A percentile compares a stretch with the other conserved stretches of the same genome.
Evolutionary conservation across 2,329 filamentous ascomycete genomes (phyloP).

Genomic region (Cytospora mali): DNA sequence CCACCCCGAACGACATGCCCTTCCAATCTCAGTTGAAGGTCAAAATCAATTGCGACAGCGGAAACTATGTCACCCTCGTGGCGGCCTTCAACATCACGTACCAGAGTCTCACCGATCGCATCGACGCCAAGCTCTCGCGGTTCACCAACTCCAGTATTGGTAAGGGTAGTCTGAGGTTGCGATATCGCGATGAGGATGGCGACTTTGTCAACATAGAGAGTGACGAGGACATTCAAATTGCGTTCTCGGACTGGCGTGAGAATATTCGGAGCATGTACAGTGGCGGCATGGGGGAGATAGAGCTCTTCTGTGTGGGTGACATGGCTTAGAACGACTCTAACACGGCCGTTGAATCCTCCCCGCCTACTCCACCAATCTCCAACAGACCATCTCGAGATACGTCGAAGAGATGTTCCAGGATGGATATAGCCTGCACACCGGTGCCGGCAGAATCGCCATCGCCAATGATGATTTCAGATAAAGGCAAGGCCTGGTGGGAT

Average conservation of each 20-base stretch:
- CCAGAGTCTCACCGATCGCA: slow-evolving; percentile 89
- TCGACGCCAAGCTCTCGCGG: slow-evolving; percentile 89
- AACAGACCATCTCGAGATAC: background rate
- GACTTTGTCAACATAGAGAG: slow-evolving; percentile 93
- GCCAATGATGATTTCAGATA: background rate
- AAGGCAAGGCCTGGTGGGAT: slow-evolving; percentile 15
- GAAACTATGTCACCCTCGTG: slow-evolving; percentile 92
- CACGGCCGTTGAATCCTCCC: slow-evolving; percentile 13
- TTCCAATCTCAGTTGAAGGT: slow-evolving; percentile 84
- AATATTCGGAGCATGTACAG: slow-evolving; percentile 58
- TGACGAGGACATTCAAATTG: slow-evolving; percentile 94
- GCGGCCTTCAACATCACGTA: slow-evolving; percentile 95
- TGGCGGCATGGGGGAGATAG: slow-evolving; percentile 83
- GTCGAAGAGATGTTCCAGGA: background rate
- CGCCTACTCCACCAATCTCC: slow-evolving; percentile 2
- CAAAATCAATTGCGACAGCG: slow-evolving; percentile 84
- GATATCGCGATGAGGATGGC: slow-evolving; percentile 89
- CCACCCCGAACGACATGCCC: slow-evolving; percentile 52
- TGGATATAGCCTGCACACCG: background rate
- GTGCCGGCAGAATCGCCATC: background rate
- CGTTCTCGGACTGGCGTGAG: slow-evolving; percentile 92
- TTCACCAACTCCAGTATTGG: slow-evolving; percentile 84
- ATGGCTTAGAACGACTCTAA: slow-evolving; percentile 32
- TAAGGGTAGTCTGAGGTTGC: slow-evolving; percentile 79
- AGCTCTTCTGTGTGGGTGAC: slow-evolving; percentile 74